phyloP scores from a whole-genome alignment of 1,284 basidiomycete species.

The Malassezia vespertilionis region DNA sequence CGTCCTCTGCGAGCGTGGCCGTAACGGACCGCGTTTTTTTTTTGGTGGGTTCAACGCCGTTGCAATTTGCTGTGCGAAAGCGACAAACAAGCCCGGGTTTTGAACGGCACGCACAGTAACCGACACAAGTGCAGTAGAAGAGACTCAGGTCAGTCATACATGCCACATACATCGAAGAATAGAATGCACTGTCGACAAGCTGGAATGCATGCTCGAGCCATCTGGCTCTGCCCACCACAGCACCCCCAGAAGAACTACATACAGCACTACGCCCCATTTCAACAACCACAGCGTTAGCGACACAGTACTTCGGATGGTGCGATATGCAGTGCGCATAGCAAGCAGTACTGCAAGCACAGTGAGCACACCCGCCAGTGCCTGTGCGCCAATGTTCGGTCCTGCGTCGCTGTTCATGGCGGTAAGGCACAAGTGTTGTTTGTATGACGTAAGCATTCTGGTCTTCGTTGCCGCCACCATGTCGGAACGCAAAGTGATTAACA shows the following conservation, averaged over 20 bases:
- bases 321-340: constrained; percentile 4
- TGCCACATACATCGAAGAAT: constrained; percentile 5
- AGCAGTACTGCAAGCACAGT: background rate
- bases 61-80: background rate
- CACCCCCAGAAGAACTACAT: background rate
- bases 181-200: background rate
- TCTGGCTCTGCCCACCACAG: constrained; percentile 8
- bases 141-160: background rate
- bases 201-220: background rate
- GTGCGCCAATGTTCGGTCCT: background rate
- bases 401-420: no score
- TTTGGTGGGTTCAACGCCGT: background rate
- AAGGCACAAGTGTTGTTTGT: no score
- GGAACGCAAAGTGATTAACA: constrained; percentile 49
- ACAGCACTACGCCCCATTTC: constrained; percentile 11
- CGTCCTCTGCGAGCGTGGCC: background rate
- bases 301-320: constrained; percentile 10
- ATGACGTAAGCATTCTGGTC: background rate
- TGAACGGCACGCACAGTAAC: background rate
- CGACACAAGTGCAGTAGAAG: background rate
- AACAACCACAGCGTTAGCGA: constrained; percentile 7
- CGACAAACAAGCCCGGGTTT: background rate
- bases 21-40: background rate
- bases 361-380: constrained; percentile 7
- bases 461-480: constrained; percentile 38